Conservation (phyloP, 2,329 filamentous ascomycete genomes). For the Blastomyces parvus region DNA sequence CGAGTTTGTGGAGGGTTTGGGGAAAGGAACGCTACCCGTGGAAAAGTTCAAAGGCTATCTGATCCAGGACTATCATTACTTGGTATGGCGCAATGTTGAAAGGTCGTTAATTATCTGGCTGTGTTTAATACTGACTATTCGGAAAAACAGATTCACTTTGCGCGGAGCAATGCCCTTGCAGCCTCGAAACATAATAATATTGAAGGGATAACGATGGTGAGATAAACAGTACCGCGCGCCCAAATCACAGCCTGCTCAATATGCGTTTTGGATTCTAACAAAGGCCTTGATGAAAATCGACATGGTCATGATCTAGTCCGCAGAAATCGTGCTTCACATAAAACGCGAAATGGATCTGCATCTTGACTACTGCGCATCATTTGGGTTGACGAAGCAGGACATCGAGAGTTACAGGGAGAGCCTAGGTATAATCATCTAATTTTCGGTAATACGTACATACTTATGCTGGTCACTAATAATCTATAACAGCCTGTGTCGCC, state of each 20-base stretch:
- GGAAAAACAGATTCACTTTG: slow-evolving; percentile 62
- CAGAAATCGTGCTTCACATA: slow-evolving; percentile 66
- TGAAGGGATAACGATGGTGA: slow-evolving; percentile 60
- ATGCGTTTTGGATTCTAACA: not conserved
- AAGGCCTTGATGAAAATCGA: not conserved
- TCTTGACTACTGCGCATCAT: slow-evolving; percentile 68
- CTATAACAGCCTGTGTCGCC: slow-evolving; percentile 56
- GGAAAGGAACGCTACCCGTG: slow-evolving; percentile 61
- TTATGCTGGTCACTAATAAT: not conserved
- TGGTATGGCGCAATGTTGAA: slow-evolving; percentile 44
- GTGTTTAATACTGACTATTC: slow-evolving; percentile 7
- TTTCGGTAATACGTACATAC: not conserved
- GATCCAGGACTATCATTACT: slow-evolving; percentile 83
- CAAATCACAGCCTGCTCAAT: not conserved
- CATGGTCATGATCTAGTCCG: slow-evolving; percentile 39
- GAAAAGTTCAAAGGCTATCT: slow-evolving; percentile 81
- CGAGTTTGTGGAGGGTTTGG: slow-evolving; percentile 69
- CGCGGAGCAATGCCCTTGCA: slow-evolving; percentile 73
- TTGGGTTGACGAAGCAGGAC: slow-evolving; percentile 64
- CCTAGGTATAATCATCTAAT: slow-evolving; percentile 44
- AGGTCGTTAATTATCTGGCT: not conserved
- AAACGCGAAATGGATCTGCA: slow-evolving; percentile 73
- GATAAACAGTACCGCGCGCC: slow-evolving; percentile 18
- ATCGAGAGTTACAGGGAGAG: slow-evolving; percentile 66
- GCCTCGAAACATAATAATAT: slow-evolving; percentile 74